Percentiles rank a stretch among this genome's conserved stretches.
Evolutionary conservation across 2,329 filamentous ascomycete species (phyloP).

Genomic region (Pestalotiopsis sp.): DNA sequence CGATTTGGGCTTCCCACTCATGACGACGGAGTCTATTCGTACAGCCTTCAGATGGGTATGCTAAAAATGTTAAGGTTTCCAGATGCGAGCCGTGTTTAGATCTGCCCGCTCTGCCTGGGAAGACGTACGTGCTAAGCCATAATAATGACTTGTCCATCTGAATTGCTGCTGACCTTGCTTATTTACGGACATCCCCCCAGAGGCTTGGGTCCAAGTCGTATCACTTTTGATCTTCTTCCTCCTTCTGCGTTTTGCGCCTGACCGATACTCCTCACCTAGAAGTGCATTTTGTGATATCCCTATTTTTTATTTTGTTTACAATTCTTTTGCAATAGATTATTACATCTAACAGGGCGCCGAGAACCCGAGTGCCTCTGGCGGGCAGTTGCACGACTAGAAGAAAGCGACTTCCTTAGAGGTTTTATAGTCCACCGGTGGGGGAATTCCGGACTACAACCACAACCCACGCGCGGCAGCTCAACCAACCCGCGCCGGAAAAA

Average conservation of each 20-base stretch:
- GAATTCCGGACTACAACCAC: slow-evolving; percentile 2
- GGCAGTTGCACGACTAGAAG: neutral
- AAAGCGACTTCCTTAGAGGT: neutral
- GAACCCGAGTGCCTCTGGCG: neutral
- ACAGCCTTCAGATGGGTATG: neutral
- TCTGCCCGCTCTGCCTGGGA: neutral
- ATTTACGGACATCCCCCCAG: slow-evolving; percentile 1
- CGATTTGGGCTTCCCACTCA: neutral
- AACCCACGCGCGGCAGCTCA: neutral
- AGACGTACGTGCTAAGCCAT: neutral
- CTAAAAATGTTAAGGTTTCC: slow-evolving; percentile 8
- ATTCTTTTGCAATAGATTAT: neutral
- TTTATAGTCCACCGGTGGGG: slow-evolving; percentile 3
- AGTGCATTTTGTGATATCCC: neutral
- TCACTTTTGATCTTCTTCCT: neutral
- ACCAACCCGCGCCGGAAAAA: neutral
- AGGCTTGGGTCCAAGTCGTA: neutral
- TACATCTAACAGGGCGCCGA: neutral
- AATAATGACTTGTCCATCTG: neutral
- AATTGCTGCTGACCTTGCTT: neutral
- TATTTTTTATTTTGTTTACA: neutral
- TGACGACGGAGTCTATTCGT: neutral
- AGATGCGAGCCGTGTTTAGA: neutral
- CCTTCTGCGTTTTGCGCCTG: neutral
- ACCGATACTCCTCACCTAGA: neutral